These are phyloP conservation scores for Alternaria triticimaculans DNA, from an alignment of 2,329 filamentous ascomycete genomes.

Conservation along the genomic window DNA sequence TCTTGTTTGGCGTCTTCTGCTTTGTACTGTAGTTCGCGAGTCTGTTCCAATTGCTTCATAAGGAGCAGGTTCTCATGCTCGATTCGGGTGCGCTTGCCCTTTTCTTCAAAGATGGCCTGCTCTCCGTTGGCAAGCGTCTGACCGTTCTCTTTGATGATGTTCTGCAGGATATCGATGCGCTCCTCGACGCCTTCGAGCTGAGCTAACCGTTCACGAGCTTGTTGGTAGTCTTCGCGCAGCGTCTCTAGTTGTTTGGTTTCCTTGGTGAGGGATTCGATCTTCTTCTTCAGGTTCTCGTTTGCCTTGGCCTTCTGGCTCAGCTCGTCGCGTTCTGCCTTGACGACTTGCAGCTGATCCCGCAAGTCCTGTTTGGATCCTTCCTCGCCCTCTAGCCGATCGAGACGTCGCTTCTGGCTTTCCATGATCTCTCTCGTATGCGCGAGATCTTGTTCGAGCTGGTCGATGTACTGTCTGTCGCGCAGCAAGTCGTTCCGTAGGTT, in stretches of 20 bases:
- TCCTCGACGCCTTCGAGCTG: conserved; percentile 55
- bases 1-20: conserved; percentile 57
- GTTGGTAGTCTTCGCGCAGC: conserved; percentile 55
- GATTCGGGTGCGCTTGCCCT: conserved; percentile 55
- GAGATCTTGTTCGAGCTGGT: conserved; percentile 57
- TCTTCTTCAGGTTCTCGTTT: conserved; percentile 61
- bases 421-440: conserved; percentile 52
- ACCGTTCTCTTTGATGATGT: conserved; percentile 59
- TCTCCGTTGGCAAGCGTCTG: conserved; percentile 59
- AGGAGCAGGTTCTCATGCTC: conserved; percentile 57
- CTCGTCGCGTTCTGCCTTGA: conserved; percentile 58
- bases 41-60: conserved; percentile 56
- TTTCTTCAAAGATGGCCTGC: conserved; percentile 59
- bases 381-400: conserved; percentile 53
- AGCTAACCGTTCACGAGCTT: conserved; percentile 52
- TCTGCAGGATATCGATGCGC: conserved; percentile 53
- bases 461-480: conserved; percentile 58
- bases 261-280: conserved; percentile 58
- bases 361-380: conserved; percentile 56
- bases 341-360: conserved; percentile 58
- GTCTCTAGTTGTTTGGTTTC: conserved; percentile 53
- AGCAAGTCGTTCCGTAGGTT: conserved; percentile 53
- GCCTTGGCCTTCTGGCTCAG: conserved; percentile 57
- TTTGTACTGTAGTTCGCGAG: conserved; percentile 55
- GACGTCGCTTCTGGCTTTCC: conserved; percentile 55